phyloP scores from a whole-genome alignment of 257 asterid species.

The Anisodus tanguticus region DNA sequence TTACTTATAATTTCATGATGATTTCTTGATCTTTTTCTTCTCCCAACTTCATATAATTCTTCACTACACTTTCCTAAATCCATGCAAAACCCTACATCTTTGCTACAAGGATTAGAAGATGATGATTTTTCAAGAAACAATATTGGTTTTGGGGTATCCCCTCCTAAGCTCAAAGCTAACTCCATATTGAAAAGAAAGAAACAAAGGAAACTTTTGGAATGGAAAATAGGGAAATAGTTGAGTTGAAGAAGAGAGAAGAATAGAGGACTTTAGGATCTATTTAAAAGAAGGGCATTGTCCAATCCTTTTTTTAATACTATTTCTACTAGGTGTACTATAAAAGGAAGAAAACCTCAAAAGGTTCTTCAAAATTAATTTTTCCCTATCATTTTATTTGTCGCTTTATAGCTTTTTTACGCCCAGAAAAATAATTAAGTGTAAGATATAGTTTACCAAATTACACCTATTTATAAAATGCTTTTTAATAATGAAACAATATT shows the following conservation, averaged over 20 bases:
- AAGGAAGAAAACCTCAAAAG: neutral
- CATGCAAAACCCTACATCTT: conserved; percentile 85
- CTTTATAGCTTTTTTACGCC: too few species aligned
- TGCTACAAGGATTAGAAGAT: conserved; percentile 5
- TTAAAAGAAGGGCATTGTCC: conserved; percentile 23
- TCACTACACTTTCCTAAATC: conserved; percentile 37
- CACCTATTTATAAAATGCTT: too few species aligned
- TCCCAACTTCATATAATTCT: neutral
- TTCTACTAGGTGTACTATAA: conserved; percentile 27
- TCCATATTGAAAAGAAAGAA: conserved; percentile 50
- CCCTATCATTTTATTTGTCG: too few species aligned
- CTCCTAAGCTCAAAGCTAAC: conserved; percentile 79
- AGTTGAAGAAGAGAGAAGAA: neutral
- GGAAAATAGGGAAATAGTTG: neutral
- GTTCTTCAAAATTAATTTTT: neutral
- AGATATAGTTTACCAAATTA: too few species aligned
- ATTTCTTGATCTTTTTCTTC: conserved; percentile 11
- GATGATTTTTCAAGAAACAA: conserved; percentile 50
- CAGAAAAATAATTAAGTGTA: too few species aligned
- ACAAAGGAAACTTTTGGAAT: neutral
- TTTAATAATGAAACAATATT: too few species aligned
- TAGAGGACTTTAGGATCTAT: neutral
- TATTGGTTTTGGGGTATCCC: conserved; percentile 60
- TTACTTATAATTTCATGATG: conserved; percentile 11
- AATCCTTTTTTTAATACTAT: conserved; percentile 8